Evolutionary conservation across 176 grass and related monocot species (phyloP), one percentile per base, ranked within the genome.

Genomic region (Ensete ventricosum): DNA sequence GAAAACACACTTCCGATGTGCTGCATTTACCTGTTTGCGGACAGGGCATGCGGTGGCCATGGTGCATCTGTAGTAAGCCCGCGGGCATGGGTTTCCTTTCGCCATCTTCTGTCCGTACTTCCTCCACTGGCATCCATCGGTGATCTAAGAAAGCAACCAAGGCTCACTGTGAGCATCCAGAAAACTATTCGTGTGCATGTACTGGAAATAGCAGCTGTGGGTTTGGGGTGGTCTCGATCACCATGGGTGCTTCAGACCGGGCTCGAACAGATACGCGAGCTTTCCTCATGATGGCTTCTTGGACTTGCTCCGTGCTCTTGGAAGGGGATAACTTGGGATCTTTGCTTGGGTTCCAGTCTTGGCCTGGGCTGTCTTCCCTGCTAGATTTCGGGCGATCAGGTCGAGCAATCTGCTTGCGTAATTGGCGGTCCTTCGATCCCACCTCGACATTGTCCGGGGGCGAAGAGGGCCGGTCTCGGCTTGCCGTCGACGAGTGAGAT

Each of bases 81-180:
- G 89, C 25, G 92, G 92, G 22, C 92, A 96, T 0, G 92, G 92
- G 80, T 96, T 96, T 21, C 92, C 92, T 67, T 96, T 96, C 7
- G 92, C 92, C 92, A 96, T 96, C 83, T 96, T 96, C 84, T 96
- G 92, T 0, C 92, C 92, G 50, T 96, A 96, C 82, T 96, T 96
- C 85, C 92, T 85, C 92, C 92, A 96, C 71, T 96, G 92, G 74
- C 93, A 96, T 16, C 93, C 93, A 68, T 96, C 93, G 27, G 87
- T 85, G 78, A 96, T 96, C 93, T 96, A 58, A 24, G 2, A 26
- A 65, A 65, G 21, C 23, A 65, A 65, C 24, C 22, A 27, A n/a
- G 4, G 0, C 14, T 26, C 63, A 65, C 22, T 13, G 12, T 23
- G 34, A 43, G 34, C 34, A 4, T 43, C 34, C 34, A 4, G 34